Percentiles rank a stretch among this genome's conserved stretches.
These are phyloP conservation scores for Kuraishia floccosa DNA, from an alignment of 805 yeast genomes.

Conservation along the genomic window DNA sequence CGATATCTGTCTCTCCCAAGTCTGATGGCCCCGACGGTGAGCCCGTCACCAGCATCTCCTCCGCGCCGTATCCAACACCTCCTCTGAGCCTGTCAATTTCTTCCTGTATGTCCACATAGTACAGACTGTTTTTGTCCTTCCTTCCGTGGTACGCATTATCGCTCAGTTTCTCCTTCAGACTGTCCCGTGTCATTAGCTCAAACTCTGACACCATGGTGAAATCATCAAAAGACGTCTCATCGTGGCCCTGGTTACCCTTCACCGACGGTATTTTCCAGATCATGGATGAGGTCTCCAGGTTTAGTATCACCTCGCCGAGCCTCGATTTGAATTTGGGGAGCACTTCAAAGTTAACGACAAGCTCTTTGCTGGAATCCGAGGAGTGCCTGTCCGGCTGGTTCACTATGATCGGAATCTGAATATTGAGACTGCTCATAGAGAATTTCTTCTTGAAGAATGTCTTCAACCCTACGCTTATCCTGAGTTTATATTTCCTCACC, in stretches of 20 bases:
- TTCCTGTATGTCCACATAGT: conserved; percentile 15
- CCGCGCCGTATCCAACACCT: too few species aligned
- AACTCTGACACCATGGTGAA: conserved; percentile 20
- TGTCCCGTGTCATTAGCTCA: conserved; percentile 11
- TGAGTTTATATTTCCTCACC: conserved; percentile 31
- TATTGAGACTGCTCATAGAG: conserved; percentile 45
- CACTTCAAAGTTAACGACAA: conserved; percentile 28
- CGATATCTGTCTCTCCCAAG: background rate
- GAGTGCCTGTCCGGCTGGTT: conserved; percentile 3
- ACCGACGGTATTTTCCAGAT: conserved; percentile 64
- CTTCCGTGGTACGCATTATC: conserved; percentile 13
- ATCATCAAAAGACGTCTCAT: conserved; percentile 10
- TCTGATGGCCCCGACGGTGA: background rate
- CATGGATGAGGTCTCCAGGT: conserved; percentile 57
- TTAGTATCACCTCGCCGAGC: conserved; percentile 59
- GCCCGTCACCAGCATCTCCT: conserved; percentile 11
- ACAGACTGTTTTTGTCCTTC: conserved; percentile 20
- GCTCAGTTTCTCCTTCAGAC: conserved; percentile 8
- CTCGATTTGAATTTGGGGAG: conserved; percentile 62
- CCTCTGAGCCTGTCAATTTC: conserved; percentile 21
- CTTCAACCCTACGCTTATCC: conserved; percentile 39
- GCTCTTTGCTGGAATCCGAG: conserved; percentile 3
- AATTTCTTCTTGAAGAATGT: conserved; percentile 58
- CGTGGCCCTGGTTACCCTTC: conserved; percentile 32
- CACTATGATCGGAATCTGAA: conserved; percentile 45